A percentile compares a stretch with the other conserved stretches of the same genome.
phyloP scores from a whole-genome alignment of 306 rosid species.

The Luffa aegyptiaca region DNA sequence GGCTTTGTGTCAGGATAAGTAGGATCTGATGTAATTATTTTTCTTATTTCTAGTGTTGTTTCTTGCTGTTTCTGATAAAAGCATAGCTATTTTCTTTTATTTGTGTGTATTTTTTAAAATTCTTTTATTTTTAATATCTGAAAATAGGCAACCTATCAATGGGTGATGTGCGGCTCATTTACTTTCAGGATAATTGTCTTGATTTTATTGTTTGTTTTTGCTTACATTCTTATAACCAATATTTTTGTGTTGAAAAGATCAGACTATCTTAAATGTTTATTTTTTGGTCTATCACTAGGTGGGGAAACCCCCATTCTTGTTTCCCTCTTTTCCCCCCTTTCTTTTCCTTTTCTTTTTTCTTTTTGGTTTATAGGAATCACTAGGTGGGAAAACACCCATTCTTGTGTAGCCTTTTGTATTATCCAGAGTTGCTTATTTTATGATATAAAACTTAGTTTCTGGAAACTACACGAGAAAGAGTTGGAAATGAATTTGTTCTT shows the following conservation, averaged over 20 bases:
- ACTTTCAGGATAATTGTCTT: background rate
- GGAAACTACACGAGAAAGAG: background rate
- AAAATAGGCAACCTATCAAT: background rate
- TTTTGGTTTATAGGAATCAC: background rate
- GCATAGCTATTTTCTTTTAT: background rate
- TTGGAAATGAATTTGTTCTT: background rate
- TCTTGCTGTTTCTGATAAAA: background rate
- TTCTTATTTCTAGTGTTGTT: background rate
- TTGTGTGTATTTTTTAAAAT: background rate
- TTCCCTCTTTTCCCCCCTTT: background rate
- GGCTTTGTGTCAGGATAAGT: background rate
- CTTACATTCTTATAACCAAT: background rate
- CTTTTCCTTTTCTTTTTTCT: background rate
- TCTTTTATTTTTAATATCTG: background rate
- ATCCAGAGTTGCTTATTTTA: background rate
- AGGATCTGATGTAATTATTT: background rate
- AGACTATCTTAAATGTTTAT: background rate
- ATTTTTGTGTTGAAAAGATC: background rate
- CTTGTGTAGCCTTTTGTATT: background rate
- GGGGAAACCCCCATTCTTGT: background rate
- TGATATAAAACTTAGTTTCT: background rate
- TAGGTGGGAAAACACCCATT: background rate
- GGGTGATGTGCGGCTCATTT: background rate
- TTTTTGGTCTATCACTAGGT: background rate
- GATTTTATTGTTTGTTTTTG: background rate